Evolutionary conservation across 306 rosid genomes (phyloP).

Genomic region (Prinsepia uniflora): DNA sequence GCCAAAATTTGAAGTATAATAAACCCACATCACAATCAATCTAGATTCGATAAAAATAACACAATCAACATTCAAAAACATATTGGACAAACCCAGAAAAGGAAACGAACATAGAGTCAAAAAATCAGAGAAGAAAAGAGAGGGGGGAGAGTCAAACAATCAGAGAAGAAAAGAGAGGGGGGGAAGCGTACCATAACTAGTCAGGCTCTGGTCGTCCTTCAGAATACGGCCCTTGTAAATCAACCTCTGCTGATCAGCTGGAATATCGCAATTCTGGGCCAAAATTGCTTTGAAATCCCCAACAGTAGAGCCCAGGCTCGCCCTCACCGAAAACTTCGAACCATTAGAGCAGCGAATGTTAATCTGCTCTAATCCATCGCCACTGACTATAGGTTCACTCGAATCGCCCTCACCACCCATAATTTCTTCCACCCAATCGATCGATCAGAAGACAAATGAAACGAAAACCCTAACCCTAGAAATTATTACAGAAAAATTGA

Average conservation of each 20-base stretch:
- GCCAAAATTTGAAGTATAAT: background rate
- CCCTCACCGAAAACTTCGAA: constrained; percentile 38
- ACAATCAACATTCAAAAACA: constrained; percentile 8
- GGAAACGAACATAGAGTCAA: background rate
- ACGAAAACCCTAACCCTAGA: constrained; percentile 30
- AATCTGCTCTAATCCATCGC: constrained; percentile 29
- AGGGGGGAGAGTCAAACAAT: background rate
- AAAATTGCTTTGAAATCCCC: constrained; percentile 35
- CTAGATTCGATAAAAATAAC: background rate
- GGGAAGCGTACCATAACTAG: constrained; percentile 33
- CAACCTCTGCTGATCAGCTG: constrained; percentile 46
- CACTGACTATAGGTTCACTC: constrained; percentile 30
- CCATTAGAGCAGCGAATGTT: constrained; percentile 45
- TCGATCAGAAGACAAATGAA: constrained; percentile 10
- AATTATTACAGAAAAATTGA: background rate
- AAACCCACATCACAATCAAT: constrained; percentile 10
- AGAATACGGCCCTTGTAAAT: constrained; percentile 55
- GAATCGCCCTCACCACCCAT: constrained; percentile 50
- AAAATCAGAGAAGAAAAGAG: no score
- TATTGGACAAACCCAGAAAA: background rate
- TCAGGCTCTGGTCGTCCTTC: constrained; percentile 49
- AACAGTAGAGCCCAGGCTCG: constrained; percentile 30
- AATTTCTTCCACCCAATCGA: constrained; percentile 13
- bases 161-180: no score
- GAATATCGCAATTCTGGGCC: constrained; percentile 45